Evolutionary conservation across 2,329 filamentous ascomycete genomes (phyloP).

Genomic region (Ophiognomonia clavigignenti-juglandacearum): DNA sequence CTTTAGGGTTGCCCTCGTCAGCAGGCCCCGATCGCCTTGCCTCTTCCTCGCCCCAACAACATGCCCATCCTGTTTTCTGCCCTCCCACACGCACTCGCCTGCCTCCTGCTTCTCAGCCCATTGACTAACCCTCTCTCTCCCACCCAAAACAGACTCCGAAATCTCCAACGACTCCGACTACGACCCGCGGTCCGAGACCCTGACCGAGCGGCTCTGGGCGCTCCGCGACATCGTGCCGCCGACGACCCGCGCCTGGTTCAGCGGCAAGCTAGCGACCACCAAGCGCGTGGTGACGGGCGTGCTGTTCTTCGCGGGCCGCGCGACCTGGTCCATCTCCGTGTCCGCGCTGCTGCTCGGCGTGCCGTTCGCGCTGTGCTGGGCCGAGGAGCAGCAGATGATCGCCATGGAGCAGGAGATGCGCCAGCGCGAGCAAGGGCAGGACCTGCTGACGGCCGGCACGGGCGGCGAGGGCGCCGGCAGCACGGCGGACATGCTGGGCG

Average conservation of each 20-base stretch:
- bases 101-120: neutral
- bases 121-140: slow-evolving; percentile 5
- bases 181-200: slow-evolving; percentile 51
- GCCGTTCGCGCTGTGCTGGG: slow-evolving; percentile 86
- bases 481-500: slow-evolving; percentile 46
- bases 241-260: slow-evolving; percentile 63
- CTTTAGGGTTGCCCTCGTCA: neutral
- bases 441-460: slow-evolving; percentile 52
- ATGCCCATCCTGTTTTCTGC: neutral
- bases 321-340: slow-evolving; percentile 86
- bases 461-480: slow-evolving; percentile 27
- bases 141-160: slow-evolving; percentile 59
- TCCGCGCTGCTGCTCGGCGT: slow-evolving; percentile 86
- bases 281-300: slow-evolving; percentile 54
- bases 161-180: slow-evolving; percentile 77
- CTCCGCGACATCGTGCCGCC: slow-evolving; percentile 74
- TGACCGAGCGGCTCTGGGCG: slow-evolving; percentile 67
- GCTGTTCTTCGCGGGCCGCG: slow-evolving; percentile 72
- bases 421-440: slow-evolving; percentile 87
- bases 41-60: slow-evolving; percentile 22
- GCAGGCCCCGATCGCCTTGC: no score
- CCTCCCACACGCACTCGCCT: neutral
- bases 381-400: slow-evolving; percentile 92
- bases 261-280: slow-evolving; percentile 52
- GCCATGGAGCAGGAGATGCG: slow-evolving; percentile 98